These are phyloP conservation scores for Rhizoctonia solani DNA, from an alignment of 1,284 basidiomycete genomes.

Conservation along the genomic window DNA sequence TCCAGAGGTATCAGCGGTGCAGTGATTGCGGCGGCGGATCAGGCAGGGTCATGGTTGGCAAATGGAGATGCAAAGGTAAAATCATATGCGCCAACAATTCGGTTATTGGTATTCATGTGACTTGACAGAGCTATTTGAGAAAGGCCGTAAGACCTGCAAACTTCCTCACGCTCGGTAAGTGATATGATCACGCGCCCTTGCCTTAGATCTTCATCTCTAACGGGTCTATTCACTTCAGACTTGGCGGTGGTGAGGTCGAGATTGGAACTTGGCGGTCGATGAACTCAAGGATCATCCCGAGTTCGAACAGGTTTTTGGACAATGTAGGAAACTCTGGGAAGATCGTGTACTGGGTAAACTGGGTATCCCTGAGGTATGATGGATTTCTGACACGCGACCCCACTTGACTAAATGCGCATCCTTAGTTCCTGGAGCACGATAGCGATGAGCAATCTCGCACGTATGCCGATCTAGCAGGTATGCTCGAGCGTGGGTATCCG, in stretches of 20 bases:
- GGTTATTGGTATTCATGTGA: not conserved
- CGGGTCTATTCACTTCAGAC: not conserved
- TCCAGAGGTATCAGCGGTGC: slow-evolving; percentile 38
- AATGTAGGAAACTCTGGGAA: slow-evolving; percentile 30
- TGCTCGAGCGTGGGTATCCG: slow-evolving; percentile 27
- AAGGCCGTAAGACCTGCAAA: slow-evolving; percentile 37
- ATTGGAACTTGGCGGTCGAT: slow-evolving; percentile 37
- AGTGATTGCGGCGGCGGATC: slow-evolving; percentile 38
- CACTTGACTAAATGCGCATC: not conserved
- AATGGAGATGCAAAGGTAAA: slow-evolving; percentile 38
- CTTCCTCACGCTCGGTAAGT: slow-evolving; percentile 34
- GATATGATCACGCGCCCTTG: not conserved
- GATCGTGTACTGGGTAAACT: slow-evolving; percentile 29
- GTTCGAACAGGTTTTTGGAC: slow-evolving; percentile 29
- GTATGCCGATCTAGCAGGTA: slow-evolving; percentile 24
- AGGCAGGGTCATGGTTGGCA: slow-evolving; percentile 38
- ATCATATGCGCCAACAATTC: not conserved
- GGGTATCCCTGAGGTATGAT: slow-evolving; percentile 20
- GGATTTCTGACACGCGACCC: not conserved
- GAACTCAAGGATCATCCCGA: slow-evolving; percentile 26
- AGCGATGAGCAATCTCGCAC: slow-evolving; percentile 28
- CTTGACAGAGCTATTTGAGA: slow-evolving; percentile 36
- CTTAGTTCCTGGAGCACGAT: slow-evolving; percentile 30
- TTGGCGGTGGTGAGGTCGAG: slow-evolving; percentile 38
- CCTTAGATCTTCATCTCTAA: not conserved